These are phyloP conservation scores for Brettanomyces anomalus DNA, from an alignment of 805 yeast species.

Conservation along the genomic window DNA sequence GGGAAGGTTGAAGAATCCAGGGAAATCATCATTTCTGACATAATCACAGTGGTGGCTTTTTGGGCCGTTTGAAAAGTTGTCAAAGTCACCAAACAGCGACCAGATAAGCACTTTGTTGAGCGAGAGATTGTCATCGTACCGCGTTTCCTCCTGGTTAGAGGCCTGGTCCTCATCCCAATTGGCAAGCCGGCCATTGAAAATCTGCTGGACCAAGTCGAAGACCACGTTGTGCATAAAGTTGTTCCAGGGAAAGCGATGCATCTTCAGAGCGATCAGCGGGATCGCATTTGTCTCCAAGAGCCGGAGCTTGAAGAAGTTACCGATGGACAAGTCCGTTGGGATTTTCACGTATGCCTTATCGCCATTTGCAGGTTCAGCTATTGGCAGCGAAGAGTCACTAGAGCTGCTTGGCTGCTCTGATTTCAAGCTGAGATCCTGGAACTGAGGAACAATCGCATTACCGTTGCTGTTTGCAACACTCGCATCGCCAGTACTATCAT, in stretches of 20 bases:
- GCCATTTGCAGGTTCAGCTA: slow-evolving; percentile 3
- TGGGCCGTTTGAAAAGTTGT: slow-evolving; percentile 12
- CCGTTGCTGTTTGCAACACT: neutral
- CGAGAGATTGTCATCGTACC: slow-evolving; percentile 24
- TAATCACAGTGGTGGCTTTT: slow-evolving; percentile 2
- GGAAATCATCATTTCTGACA: slow-evolving; percentile 12
- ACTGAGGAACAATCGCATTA: neutral
- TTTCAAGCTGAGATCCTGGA: neutral
- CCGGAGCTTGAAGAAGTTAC: slow-evolving; percentile 77
- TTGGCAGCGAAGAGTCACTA: too few species aligned
- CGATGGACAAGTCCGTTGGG: slow-evolving; percentile 37
- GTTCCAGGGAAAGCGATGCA: slow-evolving; percentile 89
- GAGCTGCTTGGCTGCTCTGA: too few species aligned
- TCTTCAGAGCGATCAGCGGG: slow-evolving; percentile 52
- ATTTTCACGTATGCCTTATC: slow-evolving; percentile 19
- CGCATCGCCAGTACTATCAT: slow-evolving; percentile 1
- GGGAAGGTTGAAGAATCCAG: slow-evolving; percentile 26
- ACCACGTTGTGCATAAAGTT: slow-evolving; percentile 95
- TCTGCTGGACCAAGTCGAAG: slow-evolving; percentile 90
- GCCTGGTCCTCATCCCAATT: slow-evolving; percentile 30
- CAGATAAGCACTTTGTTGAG: slow-evolving; percentile 28
- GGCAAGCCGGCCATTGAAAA: slow-evolving; percentile 60
- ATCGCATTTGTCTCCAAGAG: slow-evolving; percentile 64
- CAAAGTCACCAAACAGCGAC: slow-evolving; percentile 25
- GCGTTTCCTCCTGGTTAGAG: slow-evolving; percentile 25